Percentiles rank a stretch among this genome's conserved stretches.
Evolutionary conservation across 2,329 filamentous ascomycete genomes (phyloP).

Genomic region (Fonsecaea monophora): DNA sequence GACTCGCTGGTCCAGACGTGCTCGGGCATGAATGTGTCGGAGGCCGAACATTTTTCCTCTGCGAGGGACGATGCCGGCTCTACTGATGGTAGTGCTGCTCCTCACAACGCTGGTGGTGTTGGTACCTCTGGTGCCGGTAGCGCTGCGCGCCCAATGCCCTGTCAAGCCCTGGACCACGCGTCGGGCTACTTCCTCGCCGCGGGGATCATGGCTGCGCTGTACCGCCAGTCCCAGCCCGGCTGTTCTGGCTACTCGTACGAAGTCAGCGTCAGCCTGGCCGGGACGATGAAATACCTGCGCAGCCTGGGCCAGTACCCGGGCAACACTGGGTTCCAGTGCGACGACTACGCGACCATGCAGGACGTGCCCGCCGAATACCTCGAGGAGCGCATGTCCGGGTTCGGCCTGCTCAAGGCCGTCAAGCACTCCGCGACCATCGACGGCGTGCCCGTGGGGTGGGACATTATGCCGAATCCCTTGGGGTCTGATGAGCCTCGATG

Average conservation of each 20-base stretch:
- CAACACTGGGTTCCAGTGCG: slow-evolving; percentile 52
- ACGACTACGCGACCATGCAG: slow-evolving; percentile 44
- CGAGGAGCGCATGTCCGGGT: slow-evolving; percentile 54
- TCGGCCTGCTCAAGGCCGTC: slow-evolving; percentile 58
- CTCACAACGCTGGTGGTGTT: too few species aligned
- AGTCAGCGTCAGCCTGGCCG: slow-evolving; percentile 64
- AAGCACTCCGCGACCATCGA: slow-evolving; percentile 58
- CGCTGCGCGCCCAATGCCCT: slow-evolving; percentile 55
- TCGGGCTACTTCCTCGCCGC: slow-evolving; percentile 63
- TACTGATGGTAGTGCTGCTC: too few species aligned
- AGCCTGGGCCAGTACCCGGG: slow-evolving; percentile 61
- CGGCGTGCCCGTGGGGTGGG: slow-evolving; percentile 57
- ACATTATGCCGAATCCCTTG: slow-evolving; percentile 59
- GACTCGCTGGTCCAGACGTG: slow-evolving; percentile 64
- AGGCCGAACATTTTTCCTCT: slow-evolving; percentile 55
- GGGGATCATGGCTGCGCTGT: slow-evolving; percentile 60
- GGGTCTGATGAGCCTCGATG: slow-evolving; percentile 51
- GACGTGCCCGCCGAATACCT: slow-evolving; percentile 48
- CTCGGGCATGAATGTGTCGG: slow-evolving; percentile 62
- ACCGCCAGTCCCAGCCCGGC: slow-evolving; percentile 54
- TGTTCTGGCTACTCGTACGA: slow-evolving; percentile 58
- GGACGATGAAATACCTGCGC: slow-evolving; percentile 62
- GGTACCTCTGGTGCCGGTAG: slow-evolving; percentile 37
- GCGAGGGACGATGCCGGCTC: slow-evolving; percentile 30
- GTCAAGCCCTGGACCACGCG: slow-evolving; percentile 64